A percentile compares a stretch with the other conserved stretches of the same genome.
These are phyloP conservation scores for Peterozyma toletana DNA, from an alignment of 805 yeast genomes.

Conservation along the genomic window DNA sequence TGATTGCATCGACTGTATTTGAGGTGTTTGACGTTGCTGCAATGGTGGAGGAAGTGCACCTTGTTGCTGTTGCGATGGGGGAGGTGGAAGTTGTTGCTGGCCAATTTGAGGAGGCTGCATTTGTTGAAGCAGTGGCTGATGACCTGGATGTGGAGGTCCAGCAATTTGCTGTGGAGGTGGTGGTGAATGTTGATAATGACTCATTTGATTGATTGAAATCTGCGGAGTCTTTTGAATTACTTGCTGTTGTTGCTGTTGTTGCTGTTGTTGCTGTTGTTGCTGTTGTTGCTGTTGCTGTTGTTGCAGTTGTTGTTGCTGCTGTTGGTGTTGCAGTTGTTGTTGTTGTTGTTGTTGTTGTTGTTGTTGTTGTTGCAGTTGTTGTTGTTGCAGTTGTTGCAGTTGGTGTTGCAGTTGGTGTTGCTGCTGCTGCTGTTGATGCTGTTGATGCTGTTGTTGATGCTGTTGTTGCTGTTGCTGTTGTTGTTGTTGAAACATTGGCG, in stretches of 20 bases:
- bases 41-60: not conserved
- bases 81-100: not conserved
- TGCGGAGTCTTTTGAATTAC: not conserved
- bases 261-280: conserved; percentile 8
- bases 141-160: not conserved
- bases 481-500: conserved; percentile 1
- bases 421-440: not conserved
- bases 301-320: conserved; percentile 1
- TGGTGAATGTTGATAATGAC: not conserved
- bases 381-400: conserved; percentile 3
- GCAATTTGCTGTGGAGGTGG: not conserved
- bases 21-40: not conserved
- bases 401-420: not conserved
- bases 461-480: conserved; percentile 1
- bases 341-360: conserved; percentile 5
- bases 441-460: not conserved
- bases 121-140: not conserved
- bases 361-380: conserved; percentile 3
- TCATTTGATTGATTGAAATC: not conserved
- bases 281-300: not conserved
- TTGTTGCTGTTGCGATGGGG: conserved; percentile 1
- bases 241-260: conserved; percentile 3
- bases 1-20: not conserved
- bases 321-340: not conserved
- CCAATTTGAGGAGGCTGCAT: not conserved